Base-by-base conservation (phyloP, 148 eudicot species). In the Fagopyrum tataricum region DNA sequence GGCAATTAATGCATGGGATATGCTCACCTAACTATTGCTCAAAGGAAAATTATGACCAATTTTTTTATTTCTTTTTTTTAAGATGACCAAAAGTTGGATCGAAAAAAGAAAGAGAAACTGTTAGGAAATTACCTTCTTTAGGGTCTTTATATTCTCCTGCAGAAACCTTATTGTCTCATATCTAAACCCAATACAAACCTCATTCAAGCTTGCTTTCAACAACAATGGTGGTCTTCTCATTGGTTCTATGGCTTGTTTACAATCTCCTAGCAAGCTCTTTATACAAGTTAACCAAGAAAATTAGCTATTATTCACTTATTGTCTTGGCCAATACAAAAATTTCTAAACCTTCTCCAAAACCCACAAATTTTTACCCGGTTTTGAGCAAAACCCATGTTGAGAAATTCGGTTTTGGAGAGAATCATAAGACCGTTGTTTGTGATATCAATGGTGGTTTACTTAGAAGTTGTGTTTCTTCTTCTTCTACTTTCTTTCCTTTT, bases 401-500 rank as follows among this genome's bases (percentile, higher is more conserved):
- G 15, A 43, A 43, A 1, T 42, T 70, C 2, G 9, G 11, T 70
- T 51, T 18, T 8, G 18, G 31, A 43, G 37, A 8, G 6, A 20
- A 20, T 55, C 12, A 8, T 3, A 70, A 26, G 18, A 70, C 72
- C 15, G 10, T 70, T 23, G 51, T 70, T 6, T 70, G 52, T 70
- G 72, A 70, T 7, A 4, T 70, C 48, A 70, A 70, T 46, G 72
- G 52, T 0, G 42, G 12, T 20, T 15, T 70, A 13, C 48, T 70
- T 9, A 43, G 26, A 20, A 70, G 72, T 51, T 43, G 51, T 7
- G 6, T 20, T 21, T 41, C 71, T n/a, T 41, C 48, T 3, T 13
- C 71, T 4, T 74, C 62, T 37, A 72, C 80, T 15, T 44, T 77
- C 51, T 83, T 80, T 64, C 79, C 82, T 46, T 83, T 76, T 74